These are phyloP conservation scores for Phytopythium boreale DNA, from an alignment of 352 stramenopile species.

Conservation along the genomic window DNA sequence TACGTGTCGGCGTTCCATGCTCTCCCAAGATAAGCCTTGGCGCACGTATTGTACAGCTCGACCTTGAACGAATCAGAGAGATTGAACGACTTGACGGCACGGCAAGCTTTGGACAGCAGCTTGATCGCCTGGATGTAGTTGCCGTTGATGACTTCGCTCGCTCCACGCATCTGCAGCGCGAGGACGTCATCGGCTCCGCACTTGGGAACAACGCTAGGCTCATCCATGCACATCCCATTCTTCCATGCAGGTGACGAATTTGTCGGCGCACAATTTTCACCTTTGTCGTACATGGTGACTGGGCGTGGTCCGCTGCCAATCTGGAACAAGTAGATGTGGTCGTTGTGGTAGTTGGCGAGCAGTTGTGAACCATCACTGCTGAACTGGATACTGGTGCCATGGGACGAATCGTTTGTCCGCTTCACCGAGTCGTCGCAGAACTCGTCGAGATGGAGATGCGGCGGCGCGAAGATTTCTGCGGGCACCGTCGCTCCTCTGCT, in stretches of 20 bases:
- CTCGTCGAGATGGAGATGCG: constrained; percentile 70
- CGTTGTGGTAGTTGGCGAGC: constrained; percentile 82
- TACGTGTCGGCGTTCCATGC: constrained; percentile 68
- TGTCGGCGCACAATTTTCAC: constrained; percentile 7
- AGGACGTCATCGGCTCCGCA: constrained; percentile 2
- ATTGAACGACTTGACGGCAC: constrained; percentile 6
- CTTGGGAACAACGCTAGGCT: constrained; percentile 16
- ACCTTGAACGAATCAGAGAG: constrained; percentile 13
- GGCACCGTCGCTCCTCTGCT: constrained; percentile 37
- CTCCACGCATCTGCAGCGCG: constrained; percentile 8
- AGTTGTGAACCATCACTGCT: constrained; percentile 63
- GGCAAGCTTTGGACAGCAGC: constrained; percentile 32
- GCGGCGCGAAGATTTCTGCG: constrained; percentile 64
- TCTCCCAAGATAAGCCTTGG: constrained; percentile 63
- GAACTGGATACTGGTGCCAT: constrained; percentile 83
- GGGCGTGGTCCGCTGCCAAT: constrained; percentile 27
- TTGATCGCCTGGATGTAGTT: constrained; percentile 40
- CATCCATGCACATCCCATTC: constrained; percentile 44
- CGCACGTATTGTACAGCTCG: constrained; percentile 46
- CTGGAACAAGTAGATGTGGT: constrained; percentile 83
- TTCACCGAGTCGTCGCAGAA: constrained; percentile 35
- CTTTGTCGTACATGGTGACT: constrained; percentile 9
- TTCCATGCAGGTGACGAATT: constrained; percentile 20
- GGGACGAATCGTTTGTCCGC: constrained; percentile 46
- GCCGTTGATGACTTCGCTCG: constrained; percentile 12